phyloP scores from a whole-genome alignment of 331 rosid species.

The Malus hybrid region DNA sequence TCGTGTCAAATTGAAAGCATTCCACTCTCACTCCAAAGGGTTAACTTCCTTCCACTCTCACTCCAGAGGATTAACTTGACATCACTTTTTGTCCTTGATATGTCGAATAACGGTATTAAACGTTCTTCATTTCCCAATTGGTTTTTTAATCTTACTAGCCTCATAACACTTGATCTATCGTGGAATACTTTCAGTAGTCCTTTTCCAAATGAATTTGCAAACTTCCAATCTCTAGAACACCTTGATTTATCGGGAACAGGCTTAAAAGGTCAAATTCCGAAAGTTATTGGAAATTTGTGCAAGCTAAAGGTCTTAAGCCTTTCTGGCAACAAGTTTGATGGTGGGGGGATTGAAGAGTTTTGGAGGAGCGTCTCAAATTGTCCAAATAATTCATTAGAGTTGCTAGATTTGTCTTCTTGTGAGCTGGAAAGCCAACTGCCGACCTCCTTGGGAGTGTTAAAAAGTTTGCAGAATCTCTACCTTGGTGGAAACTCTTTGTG shows the following conservation, averaged over 20 bases:
- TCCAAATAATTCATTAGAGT: too few relatives aligned
- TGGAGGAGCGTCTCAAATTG: too few relatives aligned
- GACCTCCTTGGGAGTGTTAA: too few relatives aligned
- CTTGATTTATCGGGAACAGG: neutral
- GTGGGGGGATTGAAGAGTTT: too few relatives aligned
- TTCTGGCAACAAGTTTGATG: too few relatives aligned
- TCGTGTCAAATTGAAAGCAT: neutral
- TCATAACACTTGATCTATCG: neutral
- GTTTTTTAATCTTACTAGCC: neutral
- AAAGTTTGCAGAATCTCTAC: too few relatives aligned
- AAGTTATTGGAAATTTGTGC: too few relatives aligned
- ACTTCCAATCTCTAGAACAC: neutral
- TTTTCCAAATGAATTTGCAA: neutral
- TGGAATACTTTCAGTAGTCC: rapidly evolving
- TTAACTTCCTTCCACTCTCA: neutral
- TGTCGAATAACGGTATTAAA: rapidly evolving
- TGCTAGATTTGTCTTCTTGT: too few relatives aligned
- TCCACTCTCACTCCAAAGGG: too few relatives aligned
- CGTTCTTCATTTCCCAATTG: neutral
- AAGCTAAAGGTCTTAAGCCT: too few relatives aligned
- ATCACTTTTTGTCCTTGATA: neutral
- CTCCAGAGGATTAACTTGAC: neutral
- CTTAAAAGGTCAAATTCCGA: neutral
- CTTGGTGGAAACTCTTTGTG: too few relatives aligned
- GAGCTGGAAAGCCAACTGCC: too few relatives aligned